Conservation (phyloP, 108 stramenopile species). For the Skeletonema marinoi region DNA sequence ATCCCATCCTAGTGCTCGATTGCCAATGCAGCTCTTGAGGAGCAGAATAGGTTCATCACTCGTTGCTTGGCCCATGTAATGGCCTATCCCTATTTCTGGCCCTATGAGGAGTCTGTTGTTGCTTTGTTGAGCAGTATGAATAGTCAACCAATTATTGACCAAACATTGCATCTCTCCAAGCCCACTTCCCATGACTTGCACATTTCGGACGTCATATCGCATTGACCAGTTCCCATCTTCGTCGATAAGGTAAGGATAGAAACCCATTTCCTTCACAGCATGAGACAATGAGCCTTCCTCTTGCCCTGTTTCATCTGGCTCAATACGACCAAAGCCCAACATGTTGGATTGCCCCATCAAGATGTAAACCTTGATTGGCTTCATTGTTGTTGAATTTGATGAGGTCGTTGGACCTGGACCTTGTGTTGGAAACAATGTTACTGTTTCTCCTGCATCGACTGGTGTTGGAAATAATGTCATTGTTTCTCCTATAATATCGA, state of each 20-base stretch:
- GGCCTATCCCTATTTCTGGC: slow-evolving; percentile 53
- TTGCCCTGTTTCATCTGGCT: slow-evolving; percentile 10
- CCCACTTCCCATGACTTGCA: neutral
- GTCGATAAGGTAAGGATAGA: neutral
- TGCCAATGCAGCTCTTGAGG: slow-evolving; percentile 40
- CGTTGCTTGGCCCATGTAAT: slow-evolving; percentile 31
- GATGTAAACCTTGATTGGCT: slow-evolving; percentile 40
- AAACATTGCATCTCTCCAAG: slow-evolving; percentile 6
- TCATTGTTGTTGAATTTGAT: slow-evolving; percentile 2
- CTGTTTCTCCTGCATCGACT: no score
- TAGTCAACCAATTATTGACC: slow-evolving; percentile 32
- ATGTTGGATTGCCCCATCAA: slow-evolving; percentile 53
- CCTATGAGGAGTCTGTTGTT: slow-evolving; percentile 33
- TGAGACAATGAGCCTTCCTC: neutral
- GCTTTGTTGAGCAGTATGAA: neutral
- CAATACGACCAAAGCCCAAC: slow-evolving; percentile 37
- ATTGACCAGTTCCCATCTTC: neutral
- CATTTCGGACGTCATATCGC: neutral
- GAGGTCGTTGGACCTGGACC: neutral
- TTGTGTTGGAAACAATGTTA: no score
- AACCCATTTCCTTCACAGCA: neutral
- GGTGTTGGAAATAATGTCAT: no score
- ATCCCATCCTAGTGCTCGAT: slow-evolving; percentile 45
- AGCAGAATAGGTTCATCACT: slow-evolving; percentile 48
- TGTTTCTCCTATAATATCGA: no score